Evolutionary conservation across 192 early-diverging fungal genomes (phyloP), one percentile per base, ranked within the genome.

Genomic region (Mycoemilia scoparia): DNA sequence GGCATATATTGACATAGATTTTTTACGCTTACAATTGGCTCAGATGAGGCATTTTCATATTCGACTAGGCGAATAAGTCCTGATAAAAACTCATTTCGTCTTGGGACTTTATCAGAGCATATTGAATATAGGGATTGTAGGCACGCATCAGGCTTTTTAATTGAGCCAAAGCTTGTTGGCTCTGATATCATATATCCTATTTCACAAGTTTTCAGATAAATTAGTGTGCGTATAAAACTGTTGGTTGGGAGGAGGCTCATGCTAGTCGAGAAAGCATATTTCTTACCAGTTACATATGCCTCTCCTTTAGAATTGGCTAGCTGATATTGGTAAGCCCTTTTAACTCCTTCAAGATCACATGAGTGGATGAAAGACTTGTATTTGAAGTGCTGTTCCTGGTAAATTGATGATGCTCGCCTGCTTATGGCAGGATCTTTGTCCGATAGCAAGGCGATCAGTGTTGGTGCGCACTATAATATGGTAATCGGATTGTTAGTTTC

Each of bases 401-500:
- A 83, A 18, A 87, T 51, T 42, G 64, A 62, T 12, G 75, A 55
- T 4, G 85, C 71, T 20, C 77, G 79, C 19, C 67, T 74, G 11
- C 83, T 67, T 10, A 89, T 52, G 2, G 49, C 45, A 0, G 47
- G 23, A 39, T 83, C 68, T 2, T 60, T 47, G 36, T 73, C 71
- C 2, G 85, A 76, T 52, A 90, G 73, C 38, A 95, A 64, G 0
- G 92, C 84, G 20, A 86, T 71, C 29, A 93, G 58, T 11, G 71
- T 74, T 10, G 92, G 87, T 53, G 93, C 77, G 43, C 87, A 96
- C 73, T 82, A 32, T n/a, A n/a, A n/a, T n/a, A n/a, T n/a, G n/a
- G n/a, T n/a, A n/a, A n/a, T n/a, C n/a, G 7, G 34, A 39, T 21
- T 23, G 1, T 7, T 4, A 32, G 6, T 12, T 21, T 33, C 34